Evolutionary conservation across 306 rosid genomes (phyloP).

Genomic region (Rosa lucieae): DNA sequence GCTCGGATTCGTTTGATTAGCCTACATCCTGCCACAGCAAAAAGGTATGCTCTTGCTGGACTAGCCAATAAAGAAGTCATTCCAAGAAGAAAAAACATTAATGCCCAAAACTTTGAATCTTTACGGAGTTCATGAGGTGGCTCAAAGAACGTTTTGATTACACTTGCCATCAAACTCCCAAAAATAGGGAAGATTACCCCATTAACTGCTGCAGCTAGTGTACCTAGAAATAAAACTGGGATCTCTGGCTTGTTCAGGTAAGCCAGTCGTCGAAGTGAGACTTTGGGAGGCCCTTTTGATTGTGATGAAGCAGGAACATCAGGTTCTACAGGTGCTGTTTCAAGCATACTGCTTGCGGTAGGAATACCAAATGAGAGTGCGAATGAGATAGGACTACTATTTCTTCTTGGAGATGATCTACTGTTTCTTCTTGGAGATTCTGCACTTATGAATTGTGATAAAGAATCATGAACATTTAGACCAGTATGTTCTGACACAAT

Average conservation of each 20-base stretch:
- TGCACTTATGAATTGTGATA: constrained; percentile 42
- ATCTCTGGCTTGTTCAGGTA: constrained; percentile 78
- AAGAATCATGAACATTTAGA: constrained; percentile 32
- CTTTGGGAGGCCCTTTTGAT: constrained; percentile 32
- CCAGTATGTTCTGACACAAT: constrained; percentile 34
- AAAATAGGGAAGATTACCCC: constrained; percentile 50
- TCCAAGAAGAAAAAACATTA: constrained; percentile 48
- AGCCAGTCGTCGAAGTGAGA: constrained; percentile 53
- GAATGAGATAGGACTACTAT: constrained; percentile 45
- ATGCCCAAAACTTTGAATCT: constrained; percentile 69
- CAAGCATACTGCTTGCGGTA: constrained; percentile 28
- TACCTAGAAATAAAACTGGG: constrained; percentile 53
- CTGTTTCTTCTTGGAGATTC: constrained; percentile 46
- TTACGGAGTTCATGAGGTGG: constrained; percentile 52
- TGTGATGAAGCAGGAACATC: constrained; percentile 28
- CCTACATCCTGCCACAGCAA: constrained; percentile 66
- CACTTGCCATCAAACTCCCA: constrained; percentile 47
- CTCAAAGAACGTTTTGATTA: constrained; percentile 58
- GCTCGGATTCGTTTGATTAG: constrained; percentile 55
- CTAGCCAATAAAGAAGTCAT: constrained; percentile 31
- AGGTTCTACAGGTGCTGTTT: constrained; percentile 25
- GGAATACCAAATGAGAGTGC: constrained; percentile 40
- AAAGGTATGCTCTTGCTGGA: constrained; percentile 54
- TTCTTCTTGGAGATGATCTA: constrained; percentile 41
- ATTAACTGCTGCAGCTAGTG: constrained; percentile 52